Base-by-base conservation (phyloP, 768 basidiomycete species). In the Neoboletus brunneissimus region DNA sequence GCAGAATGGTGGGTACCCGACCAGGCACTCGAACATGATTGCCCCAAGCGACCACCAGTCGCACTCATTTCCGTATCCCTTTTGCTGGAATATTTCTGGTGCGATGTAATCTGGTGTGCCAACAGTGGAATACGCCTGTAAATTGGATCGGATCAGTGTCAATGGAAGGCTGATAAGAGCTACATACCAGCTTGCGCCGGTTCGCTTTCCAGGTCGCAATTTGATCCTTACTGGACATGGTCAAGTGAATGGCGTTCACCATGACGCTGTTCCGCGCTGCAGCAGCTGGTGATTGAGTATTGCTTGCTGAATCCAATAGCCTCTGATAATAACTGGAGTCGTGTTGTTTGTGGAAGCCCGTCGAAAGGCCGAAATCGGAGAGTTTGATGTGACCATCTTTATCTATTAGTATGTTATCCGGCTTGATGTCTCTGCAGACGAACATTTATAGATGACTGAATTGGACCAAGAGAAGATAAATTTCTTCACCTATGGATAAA, bases 41-140 rank as follows among this genome's bases (percentile, higher is more conserved):
- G 94, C 92, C 5, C 97, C 97, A 29, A 98, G 80, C 9, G 95
- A 97, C 97, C 97, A 99, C 94, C 95, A 98, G 72, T 99, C 97
- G 67, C 95, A 98, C 73, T 96, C 95, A 66, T 95, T 92, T 23
- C 92, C 94, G 70, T 98, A 98, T n/a, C 97, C 97, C 68, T 91
- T 88, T 70, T 95, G 93, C 57, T 89, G 73, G 79, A 98, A 98
- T 66, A 98, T 97, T 71, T 98, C 95, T 1, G 95, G 94, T 3
- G 96, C 94, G 64, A 98, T 97, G 72, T 97, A 88, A 72, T 98
- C 96, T 4, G 94, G 95, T 25, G 95, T 98, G 40, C 95, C 95
- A 59, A 98, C 96, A 12, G 97, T 98, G 4, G 95, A 98, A 73
- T 95, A 99, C 4, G 96, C 96, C 92, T 94, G 35, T 20, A 56